phyloP scores from a whole-genome alignment of 139 green algal species.

The Picochlorum sp. region DNA sequence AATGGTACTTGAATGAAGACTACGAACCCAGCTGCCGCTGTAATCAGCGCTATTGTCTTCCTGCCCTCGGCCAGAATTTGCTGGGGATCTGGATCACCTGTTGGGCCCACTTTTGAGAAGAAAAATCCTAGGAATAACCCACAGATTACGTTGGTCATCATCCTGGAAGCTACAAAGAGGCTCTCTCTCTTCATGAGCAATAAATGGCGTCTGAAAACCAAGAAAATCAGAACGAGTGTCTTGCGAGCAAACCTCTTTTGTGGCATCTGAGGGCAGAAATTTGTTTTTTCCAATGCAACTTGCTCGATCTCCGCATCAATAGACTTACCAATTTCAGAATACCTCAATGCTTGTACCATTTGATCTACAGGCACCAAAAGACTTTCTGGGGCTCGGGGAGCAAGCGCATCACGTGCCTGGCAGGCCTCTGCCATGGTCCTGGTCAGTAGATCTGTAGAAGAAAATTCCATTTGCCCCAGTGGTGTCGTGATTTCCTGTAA shows the following conservation, averaged over 20 bases:
- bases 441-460: conserved; percentile 11
- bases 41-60: conserved; percentile 35
- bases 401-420: not conserved
- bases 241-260: not conserved
- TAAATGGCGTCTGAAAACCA: not conserved
- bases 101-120: conserved; percentile 6
- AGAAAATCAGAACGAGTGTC: not conserved
- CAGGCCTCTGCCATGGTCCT: not conserved
- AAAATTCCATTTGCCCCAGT: conserved; percentile 20
- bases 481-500: conserved; percentile 48
- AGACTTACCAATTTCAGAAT: too few species aligned
- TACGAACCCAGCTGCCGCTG: conserved; percentile 40
- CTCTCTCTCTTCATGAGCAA: not conserved
- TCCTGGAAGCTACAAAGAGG: not conserved
- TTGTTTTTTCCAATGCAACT: not conserved
- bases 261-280: not conserved
- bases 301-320: too few species aligned
- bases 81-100: too few species aligned
- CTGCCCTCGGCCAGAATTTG: conserved; percentile 15
- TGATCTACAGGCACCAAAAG: not conserved
- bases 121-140: conserved; percentile 18
- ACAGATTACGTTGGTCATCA: conserved; percentile 14
- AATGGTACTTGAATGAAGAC: conserved; percentile 26
- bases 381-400: not conserved
- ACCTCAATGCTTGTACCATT: too few species aligned